phyloP scores from a whole-genome alignment of 129 eudicot genomes.

The Lactuca saligna region DNA sequence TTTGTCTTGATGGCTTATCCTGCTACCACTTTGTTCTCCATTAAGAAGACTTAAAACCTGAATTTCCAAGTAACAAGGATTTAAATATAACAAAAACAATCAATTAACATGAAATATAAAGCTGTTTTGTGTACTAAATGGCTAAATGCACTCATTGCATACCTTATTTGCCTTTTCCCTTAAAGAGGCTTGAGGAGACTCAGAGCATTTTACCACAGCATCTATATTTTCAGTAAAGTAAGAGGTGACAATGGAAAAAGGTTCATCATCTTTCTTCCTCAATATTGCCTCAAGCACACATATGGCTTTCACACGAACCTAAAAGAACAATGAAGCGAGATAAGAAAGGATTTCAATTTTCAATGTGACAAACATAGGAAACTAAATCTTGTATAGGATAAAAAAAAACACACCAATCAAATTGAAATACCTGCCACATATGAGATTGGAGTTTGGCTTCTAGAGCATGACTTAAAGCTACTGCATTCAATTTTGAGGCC shows the following conservation, averaged over 20 bases:
- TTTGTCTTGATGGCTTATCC: constrained; percentile 41
- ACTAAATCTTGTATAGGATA: constrained; percentile 2
- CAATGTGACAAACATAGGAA: not conserved
- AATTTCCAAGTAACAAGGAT: not conserved
- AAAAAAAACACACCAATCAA: not conserved
- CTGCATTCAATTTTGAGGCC: constrained; percentile 67
- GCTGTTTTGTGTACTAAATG: too few relatives aligned
- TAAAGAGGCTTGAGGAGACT: constrained; percentile 96
- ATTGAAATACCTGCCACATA: constrained; percentile 68
- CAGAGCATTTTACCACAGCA: constrained; percentile 69
- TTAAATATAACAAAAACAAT: not conserved
- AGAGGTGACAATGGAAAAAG: constrained; percentile 45
- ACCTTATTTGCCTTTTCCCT: constrained; percentile 90
- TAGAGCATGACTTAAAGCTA: constrained; percentile 60
- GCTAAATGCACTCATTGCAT: constrained; percentile 9
- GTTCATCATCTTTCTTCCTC: constrained; percentile 70
- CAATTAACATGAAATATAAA: too few relatives aligned
- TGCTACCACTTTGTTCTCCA: constrained; percentile 49
- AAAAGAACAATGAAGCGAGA: constrained; percentile 1
- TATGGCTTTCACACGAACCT: constrained; percentile 94
- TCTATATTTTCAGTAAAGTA: constrained; percentile 68
- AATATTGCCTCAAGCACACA: constrained; percentile 93
- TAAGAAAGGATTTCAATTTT: not conserved
- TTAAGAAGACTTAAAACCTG: constrained; percentile 76
- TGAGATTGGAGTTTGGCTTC: constrained; percentile 79